Evolutionary conservation across 2,329 filamentous ascomycete genomes (phyloP), one percentile per base, ranked within the genome.

Genomic region (Karstenula rhodostoma): DNA sequence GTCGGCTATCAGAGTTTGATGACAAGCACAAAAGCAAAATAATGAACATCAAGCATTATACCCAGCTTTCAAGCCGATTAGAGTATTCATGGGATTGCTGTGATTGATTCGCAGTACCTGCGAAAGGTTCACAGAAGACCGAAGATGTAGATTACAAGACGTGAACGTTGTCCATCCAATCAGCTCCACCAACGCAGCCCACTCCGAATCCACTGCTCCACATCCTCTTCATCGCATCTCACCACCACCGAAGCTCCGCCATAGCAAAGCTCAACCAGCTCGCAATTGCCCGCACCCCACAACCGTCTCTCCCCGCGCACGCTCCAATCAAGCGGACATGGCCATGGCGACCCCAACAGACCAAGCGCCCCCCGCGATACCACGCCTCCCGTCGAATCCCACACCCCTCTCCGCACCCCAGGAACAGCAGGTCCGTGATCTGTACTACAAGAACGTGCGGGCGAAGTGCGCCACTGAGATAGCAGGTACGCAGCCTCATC

Each of bases 381-480:
- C 65, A 32, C 65, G 61, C 37, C 33, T 62, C 29, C 77, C 71
- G 22, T 70, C 63, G 25, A 77, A 75, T 51, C 77, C 76, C 6
- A 87, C 94, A 64, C 91, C 94, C 76, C 86, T 94, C n/a, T 88
- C 94, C 49, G 87, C 94, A 42, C 90, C 89, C 0, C 75, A 77
- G 60, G 75, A 77, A 79, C 53, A 90, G 86, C n/a, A 90, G 91
- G 71, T 92, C 89, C 73, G 90, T 90, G 52, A 90, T 1, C 83
- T 89, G 19, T 95, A 93, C 81, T 91, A 95, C 80, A 87, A 89
- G 73, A 91, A 92, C 65, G 91, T 94, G 8, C 91, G 92, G 0
- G 85, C 93, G 1, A 88, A 93, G 62, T 89, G 94, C 54, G 89
- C 94, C 71, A 89, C 93, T 55, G 82, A 84, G 72, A 82, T 84